Percentiles rank a stretch among this genome's conserved stretches.
Evolutionary conservation across 768 basidiomycete species (phyloP).

Genomic region (Tephrocybe sp.): DNA sequence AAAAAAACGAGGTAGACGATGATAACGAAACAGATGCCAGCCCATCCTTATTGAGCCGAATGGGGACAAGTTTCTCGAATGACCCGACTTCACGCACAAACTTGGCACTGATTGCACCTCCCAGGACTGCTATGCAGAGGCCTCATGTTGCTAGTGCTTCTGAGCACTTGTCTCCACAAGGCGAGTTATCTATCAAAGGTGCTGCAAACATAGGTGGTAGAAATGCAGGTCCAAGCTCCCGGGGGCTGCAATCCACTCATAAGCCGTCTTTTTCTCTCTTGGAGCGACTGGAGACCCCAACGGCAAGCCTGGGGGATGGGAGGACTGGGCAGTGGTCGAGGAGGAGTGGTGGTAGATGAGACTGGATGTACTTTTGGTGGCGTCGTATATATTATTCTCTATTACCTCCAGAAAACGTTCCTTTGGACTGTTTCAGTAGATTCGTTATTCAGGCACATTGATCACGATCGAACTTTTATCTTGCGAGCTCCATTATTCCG

Average conservation of each 20-base stretch:
- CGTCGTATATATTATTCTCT: conserved; percentile 10
- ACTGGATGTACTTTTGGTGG: conserved; percentile 4
- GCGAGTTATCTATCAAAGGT: conserved; percentile 56
- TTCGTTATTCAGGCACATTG: too few relatives aligned
- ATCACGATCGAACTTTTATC: too few relatives aligned
- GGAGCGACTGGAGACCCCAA: conserved; percentile 31
- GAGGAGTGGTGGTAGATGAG: conserved; percentile 23
- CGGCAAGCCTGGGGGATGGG: conserved; percentile 13
- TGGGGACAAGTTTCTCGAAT: conserved; percentile 23
- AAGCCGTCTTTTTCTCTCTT: conserved; percentile 29
- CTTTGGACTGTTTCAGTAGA: too few relatives aligned
- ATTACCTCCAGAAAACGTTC: neutral
- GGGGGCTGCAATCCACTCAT: conserved; percentile 5
- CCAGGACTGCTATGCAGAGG: conserved; percentile 5
- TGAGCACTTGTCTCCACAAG: conserved; percentile 24
- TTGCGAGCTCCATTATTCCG: too few relatives aligned
- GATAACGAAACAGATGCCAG: conserved; percentile 15
- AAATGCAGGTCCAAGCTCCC: conserved; percentile 5
- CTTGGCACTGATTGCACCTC: neutral
- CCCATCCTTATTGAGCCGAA: conserved; percentile 46
- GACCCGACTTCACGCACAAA: conserved; percentile 2
- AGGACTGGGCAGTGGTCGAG: conserved; percentile 19
- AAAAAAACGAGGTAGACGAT: conserved; percentile 22
- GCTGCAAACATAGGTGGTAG: conserved; percentile 34
- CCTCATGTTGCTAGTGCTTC: neutral